phyloP scores from a whole-genome alignment of 352 stramenopile genomes.

The Saprolegnia parasitica region DNA sequence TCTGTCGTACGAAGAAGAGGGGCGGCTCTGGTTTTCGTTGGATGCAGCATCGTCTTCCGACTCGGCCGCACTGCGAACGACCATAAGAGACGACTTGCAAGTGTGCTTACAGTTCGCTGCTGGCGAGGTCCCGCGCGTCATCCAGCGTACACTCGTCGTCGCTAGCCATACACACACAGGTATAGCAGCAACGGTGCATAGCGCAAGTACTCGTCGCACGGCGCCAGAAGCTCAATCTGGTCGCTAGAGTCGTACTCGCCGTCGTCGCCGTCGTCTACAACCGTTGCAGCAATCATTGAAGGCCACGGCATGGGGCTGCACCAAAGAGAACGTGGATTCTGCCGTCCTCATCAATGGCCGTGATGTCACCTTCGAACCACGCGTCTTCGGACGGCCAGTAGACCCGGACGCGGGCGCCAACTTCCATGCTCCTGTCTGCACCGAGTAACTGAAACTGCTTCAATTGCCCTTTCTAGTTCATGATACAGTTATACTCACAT shows the following conservation, averaged over 20 bases:
- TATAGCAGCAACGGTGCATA: no score
- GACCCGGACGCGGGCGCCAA: neutral
- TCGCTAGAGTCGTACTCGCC: neutral
- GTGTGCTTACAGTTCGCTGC: neutral
- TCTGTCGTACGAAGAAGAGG: no score
- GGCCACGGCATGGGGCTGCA: neutral
- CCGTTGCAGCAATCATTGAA: neutral
- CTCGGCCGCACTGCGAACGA: no score
- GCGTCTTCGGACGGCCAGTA: slow-evolving; percentile 2
- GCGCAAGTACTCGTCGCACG: neutral
- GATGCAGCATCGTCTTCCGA: no score
- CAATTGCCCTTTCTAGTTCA: neutral
- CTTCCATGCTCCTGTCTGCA: neutral
- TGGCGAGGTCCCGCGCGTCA: neutral
- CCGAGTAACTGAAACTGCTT: neutral
- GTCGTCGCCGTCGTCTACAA: slow-evolving; percentile 4
- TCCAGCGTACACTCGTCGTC: neutral
- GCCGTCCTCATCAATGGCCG: neutral
- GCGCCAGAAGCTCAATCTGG: neutral
- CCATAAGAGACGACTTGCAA: neutral
- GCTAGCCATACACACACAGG: no score
- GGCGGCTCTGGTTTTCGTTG: no score
- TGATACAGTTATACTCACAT: neutral
- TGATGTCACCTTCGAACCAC: neutral
- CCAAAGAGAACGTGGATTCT: slow-evolving; percentile 8